Percentiles rank a stretch among this genome's conserved stretches.
phyloP scores from a whole-genome alignment of 441 rosid genomes.

The Syzygium syzygioides region DNA sequence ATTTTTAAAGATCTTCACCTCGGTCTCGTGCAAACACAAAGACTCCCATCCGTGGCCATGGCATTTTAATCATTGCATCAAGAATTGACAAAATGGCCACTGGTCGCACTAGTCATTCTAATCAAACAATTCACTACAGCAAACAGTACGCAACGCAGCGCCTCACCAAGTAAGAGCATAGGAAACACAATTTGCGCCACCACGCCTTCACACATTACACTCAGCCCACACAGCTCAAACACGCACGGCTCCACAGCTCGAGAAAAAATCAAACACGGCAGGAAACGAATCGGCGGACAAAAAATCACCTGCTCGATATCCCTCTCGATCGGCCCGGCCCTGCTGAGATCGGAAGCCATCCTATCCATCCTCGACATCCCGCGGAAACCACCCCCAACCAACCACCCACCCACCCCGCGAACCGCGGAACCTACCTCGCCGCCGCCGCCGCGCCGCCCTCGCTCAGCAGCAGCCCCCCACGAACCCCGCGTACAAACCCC shows the following conservation, averaged over 20 bases:
- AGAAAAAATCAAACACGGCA: not conserved
- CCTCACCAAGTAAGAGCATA: not conserved
- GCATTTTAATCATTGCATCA: not conserved
- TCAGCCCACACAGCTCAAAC: not conserved
- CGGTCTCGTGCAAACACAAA: not conserved
- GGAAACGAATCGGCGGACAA: not conserved
- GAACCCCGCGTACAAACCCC: constrained; percentile 23
- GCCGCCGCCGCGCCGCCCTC: not conserved
- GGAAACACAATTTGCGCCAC: not conserved
- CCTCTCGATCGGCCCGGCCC: constrained; percentile 75
- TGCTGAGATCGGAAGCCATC: constrained; percentile 85
- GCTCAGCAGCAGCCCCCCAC: not conserved
- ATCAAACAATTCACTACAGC: not conserved
- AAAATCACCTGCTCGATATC: constrained; percentile 77
- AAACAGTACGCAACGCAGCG: not conserved
- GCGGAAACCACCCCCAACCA: not conserved
- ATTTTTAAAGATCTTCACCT: not conserved
- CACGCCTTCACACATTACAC: not conserved
- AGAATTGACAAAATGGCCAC: not conserved
- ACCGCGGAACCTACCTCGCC: not conserved
- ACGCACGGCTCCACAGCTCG: not conserved
- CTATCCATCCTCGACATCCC: constrained; percentile 54
- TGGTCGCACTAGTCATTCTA: not conserved
- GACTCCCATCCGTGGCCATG: not conserved
- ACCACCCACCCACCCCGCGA: constrained; percentile 2